A percentile compares a stretch with the other conserved stretches of the same genome.
These are phyloP conservation scores for Candida cerambycidarum DNA, from an alignment of 805 yeast species.

Conservation along the genomic window DNA sequence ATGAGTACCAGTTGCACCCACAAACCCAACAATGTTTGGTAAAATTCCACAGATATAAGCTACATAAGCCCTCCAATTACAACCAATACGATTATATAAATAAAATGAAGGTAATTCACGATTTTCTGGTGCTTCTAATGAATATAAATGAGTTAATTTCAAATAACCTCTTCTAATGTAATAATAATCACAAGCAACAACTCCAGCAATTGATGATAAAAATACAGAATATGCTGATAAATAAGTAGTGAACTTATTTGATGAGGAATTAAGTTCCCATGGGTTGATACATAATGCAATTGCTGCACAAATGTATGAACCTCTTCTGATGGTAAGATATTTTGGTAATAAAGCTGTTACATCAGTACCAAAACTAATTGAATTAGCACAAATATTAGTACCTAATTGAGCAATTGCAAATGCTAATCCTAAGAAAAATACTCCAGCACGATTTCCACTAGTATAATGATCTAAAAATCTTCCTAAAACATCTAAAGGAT, in stretches of 20 bases:
- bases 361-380: slow-evolving; percentile 43
- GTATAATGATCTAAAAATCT: slow-evolving; percentile 51
- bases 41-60: slow-evolving; percentile 80
- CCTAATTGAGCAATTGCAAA: slow-evolving; percentile 45
- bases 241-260: slow-evolving; percentile 42
- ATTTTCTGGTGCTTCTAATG: slow-evolving; percentile 37
- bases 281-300: slow-evolving; percentile 41
- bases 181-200: slow-evolving; percentile 45
- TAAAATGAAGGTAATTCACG: slow-evolving; percentile 41
- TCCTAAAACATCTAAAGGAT: slow-evolving; percentile 74
- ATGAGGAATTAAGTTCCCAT: slow-evolving; percentile 42
- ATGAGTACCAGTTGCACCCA: slow-evolving; percentile 73
- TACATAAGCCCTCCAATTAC: slow-evolving; percentile 80
- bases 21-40: slow-evolving; percentile 86
- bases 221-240: slow-evolving; percentile 44
- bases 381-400: slow-evolving; percentile 43
- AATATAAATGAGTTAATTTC: slow-evolving; percentile 63
- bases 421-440: slow-evolving; percentile 36
- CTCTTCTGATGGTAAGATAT: slow-evolving; percentile 42
- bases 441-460: slow-evolving; percentile 43
- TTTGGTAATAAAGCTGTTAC: slow-evolving; percentile 41
- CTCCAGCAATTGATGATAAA: slow-evolving; percentile 45
- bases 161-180: slow-evolving; percentile 70
- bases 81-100: slow-evolving; percentile 60
- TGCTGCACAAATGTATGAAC: slow-evolving; percentile 39